Base-by-base conservation (phyloP, 2,329 filamentous ascomycete genomes). In the Cladosporium sp. region DNA sequence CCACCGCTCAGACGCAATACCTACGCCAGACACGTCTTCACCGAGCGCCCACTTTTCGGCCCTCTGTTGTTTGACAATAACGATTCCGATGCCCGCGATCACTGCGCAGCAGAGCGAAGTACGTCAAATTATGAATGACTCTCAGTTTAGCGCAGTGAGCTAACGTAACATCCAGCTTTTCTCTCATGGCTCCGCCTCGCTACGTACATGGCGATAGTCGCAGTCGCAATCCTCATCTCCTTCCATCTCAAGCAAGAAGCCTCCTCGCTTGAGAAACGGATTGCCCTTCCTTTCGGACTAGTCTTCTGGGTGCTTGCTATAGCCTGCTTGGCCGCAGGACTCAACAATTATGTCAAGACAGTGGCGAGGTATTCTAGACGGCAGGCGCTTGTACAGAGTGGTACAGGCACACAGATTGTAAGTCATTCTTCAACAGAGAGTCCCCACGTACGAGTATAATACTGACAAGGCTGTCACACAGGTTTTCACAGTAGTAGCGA, bases 341-440 rank as follows among this genome's bases (percentile, higher is more conserved):
- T 95, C 56, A 84, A 84, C 1, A 97, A 95, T 66, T 98, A 98
- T 66, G 83, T 95, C 58, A 85, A 83, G 76, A 81, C 77, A 61
- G 83, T 97, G 19, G 86, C 86, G 61, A 85, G 88, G 66, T 98
- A 95, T 68, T 86, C 86, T 61, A 77, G 80, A 37, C 82, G 84
- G 59, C 78, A 79, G 22, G 93, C 93, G 0, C 79, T 97, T 58
- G 93, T 98, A 37, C 93, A 98, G 73, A 87, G 84, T 31, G 93
- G 93, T 1, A 93, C 88, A 86, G 92, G 89, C 71, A 97, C 93
- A 35, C 91, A 97, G 67, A 70, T 85, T 40, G 87, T 95, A 44
- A 59, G 68, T 63, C 13, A 37, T 9, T 34, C 45, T 43, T 13
- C 18, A 14, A 8, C 13, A 34, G 32, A 4, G 14, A 18, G 10